phyloP scores from a whole-genome alignment of 345 rosid species.

The Lagerstroemia speciosa region DNA sequence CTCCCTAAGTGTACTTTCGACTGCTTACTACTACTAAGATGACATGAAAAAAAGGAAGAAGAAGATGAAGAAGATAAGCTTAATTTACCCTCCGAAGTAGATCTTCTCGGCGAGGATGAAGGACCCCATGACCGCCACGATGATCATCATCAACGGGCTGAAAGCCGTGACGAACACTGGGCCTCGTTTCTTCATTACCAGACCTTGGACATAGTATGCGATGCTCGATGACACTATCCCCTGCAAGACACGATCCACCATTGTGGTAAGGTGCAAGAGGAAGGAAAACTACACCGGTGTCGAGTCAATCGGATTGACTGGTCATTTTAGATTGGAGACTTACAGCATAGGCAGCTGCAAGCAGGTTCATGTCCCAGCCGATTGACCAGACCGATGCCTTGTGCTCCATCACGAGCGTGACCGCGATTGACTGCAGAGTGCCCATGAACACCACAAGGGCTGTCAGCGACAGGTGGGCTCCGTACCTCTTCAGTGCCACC shows the following conservation, averaged over 20 bases:
- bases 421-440: conserved; percentile 66
- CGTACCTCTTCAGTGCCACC: conserved; percentile 63
- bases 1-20: no score
- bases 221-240: conserved; percentile 73
- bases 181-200: conserved; percentile 72
- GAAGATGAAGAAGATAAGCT: background rate
- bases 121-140: conserved; percentile 85
- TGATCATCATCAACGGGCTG: conserved; percentile 83
- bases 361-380: conserved; percentile 86
- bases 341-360: conserved; percentile 95
- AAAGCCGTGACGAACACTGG: conserved; percentile 92
- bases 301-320: no score
- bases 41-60: background rate
- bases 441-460: conserved; percentile 71
- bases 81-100: conserved; percentile 67
- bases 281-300: no score
- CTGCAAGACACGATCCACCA: conserved; percentile 25
- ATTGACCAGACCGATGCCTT: conserved; percentile 53
- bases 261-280: conserved; percentile 14
- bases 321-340: background rate
- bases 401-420: conserved; percentile 72
- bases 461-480: conserved; percentile 68
- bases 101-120: conserved; percentile 80
- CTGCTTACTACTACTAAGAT: background rate
- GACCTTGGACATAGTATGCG: conserved; percentile 91